Evolutionary conservation across 1,284 basidiomycete genomes (phyloP), one percentile per base, ranked within the genome.

Genomic region (Irpex lacteus): DNA sequence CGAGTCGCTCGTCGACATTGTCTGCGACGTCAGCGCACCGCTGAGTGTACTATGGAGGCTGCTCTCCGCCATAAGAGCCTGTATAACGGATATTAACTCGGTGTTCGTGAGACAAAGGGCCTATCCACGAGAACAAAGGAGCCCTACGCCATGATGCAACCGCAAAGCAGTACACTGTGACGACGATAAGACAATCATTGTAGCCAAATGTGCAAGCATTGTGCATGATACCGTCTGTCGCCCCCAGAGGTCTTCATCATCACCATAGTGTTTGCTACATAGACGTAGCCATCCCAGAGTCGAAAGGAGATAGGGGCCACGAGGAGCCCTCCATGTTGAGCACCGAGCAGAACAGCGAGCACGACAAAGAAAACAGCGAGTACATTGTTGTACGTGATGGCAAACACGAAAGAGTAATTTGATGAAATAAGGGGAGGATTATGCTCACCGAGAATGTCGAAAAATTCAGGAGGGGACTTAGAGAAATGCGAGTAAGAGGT

Each of bases 21-120:
- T 56, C 54, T 56, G 54, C 11, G 54, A 56, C n/a, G 54, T 56
- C 54, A 56, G 34, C 54, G 54, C 54, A 11, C 54, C 54, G n/a
- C 54, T 56, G 66, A 34, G 70, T 36, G 37, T 59, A 36, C 58
- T 59, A 32, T 44, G 58, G 44, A 59, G 13, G 57, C 65, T 70
- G 67, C 32, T 36, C 21, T 56, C 54, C 54, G 54, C 54, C 54
- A 56, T 56, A 21, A 37, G 54, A 18, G 21, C n/a, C 54, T 56
- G 54, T 15, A 56, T 7, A 8, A 36, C 26, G 11, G 34, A 56
- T 11, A 36, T 7, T 36, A 56, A 8, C 19, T 56, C 34, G 34
- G 54, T 56, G n/a, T 32, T 36, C 54, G 37, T 56, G 9, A 18
- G 6, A 53, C 19, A 5, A 56, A 34, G 54, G 6, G 21, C n/a